A percentile compares a stretch with the other conserved stretches of the same genome.
Conservation (phyloP, 805 yeast species). For the Jamesozyma lodderae region DNA sequence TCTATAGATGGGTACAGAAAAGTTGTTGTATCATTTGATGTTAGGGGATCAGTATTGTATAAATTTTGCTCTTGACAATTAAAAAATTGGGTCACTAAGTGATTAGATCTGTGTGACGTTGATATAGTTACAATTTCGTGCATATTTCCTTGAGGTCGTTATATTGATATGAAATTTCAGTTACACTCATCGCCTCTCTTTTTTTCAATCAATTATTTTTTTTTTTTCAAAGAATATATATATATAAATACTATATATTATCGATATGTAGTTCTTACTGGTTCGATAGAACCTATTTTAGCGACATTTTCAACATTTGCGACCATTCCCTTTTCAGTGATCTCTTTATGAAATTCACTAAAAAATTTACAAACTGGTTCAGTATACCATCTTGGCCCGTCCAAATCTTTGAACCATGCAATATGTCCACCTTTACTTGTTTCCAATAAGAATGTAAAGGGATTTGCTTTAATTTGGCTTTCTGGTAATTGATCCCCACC, state of each 20-base stretch:
- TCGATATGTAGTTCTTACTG: conserved; percentile 14
- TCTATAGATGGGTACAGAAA: conserved; percentile 38
- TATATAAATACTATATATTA: neutral
- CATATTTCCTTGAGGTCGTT: too few relatives aligned
- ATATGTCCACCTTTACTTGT: conserved; percentile 74
- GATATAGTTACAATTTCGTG: conserved; percentile 68
- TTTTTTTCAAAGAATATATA: neutral
- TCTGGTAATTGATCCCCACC: conserved; percentile 43
- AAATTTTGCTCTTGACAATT: conserved; percentile 71
- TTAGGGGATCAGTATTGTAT: conserved; percentile 22
- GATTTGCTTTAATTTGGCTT: conserved; percentile 44
- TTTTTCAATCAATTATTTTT: neutral
- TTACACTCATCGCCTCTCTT: neutral
- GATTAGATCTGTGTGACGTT: conserved; percentile 64
- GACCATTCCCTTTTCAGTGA: conserved; percentile 19
- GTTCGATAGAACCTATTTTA: too few relatives aligned
- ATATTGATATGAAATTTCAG: too few relatives aligned
- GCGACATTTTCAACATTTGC: conserved; percentile 10
- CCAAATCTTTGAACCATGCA: conserved; percentile 54
- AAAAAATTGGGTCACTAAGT: conserved; percentile 69
- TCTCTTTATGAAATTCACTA: conserved; percentile 26
- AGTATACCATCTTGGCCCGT: conserved; percentile 60
- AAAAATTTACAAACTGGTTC: conserved; percentile 41
- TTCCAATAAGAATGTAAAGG: conserved; percentile 47
- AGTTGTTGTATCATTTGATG: conserved; percentile 36